Percentiles rank a stretch among this genome's conserved stretches.
phyloP scores from a whole-genome alignment of 164 flowering plant species.

The Vitis labrusca region DNA sequence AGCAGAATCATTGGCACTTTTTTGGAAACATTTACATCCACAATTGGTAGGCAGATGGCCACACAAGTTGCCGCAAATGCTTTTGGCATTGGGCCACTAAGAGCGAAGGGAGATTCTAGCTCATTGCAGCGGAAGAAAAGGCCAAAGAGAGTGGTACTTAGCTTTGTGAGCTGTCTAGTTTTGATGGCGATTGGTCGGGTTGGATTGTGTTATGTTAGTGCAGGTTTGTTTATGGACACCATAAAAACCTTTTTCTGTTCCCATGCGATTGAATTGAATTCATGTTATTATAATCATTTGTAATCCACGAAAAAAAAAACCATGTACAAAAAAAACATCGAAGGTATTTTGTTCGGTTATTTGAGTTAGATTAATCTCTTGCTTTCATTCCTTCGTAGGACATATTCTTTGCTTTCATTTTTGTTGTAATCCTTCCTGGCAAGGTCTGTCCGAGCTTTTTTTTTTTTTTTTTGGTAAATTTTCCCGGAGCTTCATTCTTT shows the following conservation, averaged over 20 bases:
- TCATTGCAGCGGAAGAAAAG: neutral
- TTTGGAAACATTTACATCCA: conserved; percentile 3
- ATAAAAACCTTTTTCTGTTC: neutral
- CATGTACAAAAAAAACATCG: conserved; percentile 4
- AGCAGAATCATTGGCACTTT: conserved; percentile 3
- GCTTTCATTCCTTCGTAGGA: no score
- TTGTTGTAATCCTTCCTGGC: no score
- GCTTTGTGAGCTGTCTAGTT: conserved; percentile 14
- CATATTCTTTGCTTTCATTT: no score
- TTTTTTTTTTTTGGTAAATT: no score
- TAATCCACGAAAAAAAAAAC: no score
- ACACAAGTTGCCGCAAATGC: conserved; percentile 2
- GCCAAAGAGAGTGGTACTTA: conserved; percentile 1
- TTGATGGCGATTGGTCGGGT: conserved; percentile 4
- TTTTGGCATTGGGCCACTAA: conserved; percentile 4
- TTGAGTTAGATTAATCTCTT: no score
- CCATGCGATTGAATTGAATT: neutral
- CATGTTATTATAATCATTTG: neutral
- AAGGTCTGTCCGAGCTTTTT: no score
- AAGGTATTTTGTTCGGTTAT: no score
- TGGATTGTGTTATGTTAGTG: conserved; percentile 4
- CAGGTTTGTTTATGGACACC: conserved; percentile 12
- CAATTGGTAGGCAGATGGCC: conserved; percentile 2
- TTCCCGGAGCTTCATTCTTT: no score
- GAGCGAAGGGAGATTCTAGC: neutral